Evolutionary conservation across 352 stramenopile species (phyloP).

Genomic region (Phytophthora pini): DNA sequence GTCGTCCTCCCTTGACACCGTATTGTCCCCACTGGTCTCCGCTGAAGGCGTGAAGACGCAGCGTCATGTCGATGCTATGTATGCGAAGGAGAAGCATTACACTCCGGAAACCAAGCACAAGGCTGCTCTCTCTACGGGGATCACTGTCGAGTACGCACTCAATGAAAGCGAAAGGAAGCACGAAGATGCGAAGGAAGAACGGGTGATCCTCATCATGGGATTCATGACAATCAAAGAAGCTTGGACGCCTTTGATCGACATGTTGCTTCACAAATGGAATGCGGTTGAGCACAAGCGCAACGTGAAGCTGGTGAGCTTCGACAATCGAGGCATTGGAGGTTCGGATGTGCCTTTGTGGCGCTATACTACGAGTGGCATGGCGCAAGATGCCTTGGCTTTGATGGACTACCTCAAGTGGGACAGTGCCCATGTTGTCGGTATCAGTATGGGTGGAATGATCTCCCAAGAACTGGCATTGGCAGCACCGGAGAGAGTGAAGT

Average conservation of each 20-base stretch:
- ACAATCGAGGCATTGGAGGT: slow-evolving; percentile 60
- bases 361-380: slow-evolving; percentile 62
- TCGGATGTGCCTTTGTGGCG: slow-evolving; percentile 44
- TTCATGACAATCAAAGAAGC: slow-evolving; percentile 54
- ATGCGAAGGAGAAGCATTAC: slow-evolving; percentile 37
- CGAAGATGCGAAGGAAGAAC: slow-evolving; percentile 20
- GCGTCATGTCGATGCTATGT: slow-evolving; percentile 51
- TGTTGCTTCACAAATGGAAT: slow-evolving; percentile 49
- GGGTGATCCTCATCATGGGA: slow-evolving; percentile 47
- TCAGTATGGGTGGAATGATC: slow-evolving; percentile 70
- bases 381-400: slow-evolving; percentile 50
- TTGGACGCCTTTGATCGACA: slow-evolving; percentile 48
- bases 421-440: slow-evolving; percentile 40
- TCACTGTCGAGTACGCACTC: slow-evolving; percentile 55
- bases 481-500: slow-evolving; percentile 40
- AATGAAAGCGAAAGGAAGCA: slow-evolving; percentile 36
- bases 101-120: slow-evolving; percentile 17
- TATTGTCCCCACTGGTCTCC: slow-evolving; percentile 25
- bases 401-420: slow-evolving; percentile 59
- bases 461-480: slow-evolving; percentile 50
- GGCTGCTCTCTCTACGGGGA: slow-evolving; percentile 38
- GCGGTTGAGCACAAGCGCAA: slow-evolving; percentile 24
- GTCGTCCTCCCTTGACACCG: slow-evolving; percentile 8
- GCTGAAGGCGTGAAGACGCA: slow-evolving; percentile 40
- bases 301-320: slow-evolving; percentile 55